Conservation (phyloP, 2,329 filamentous ascomycete species). For the Fusarium sp. region DNA sequence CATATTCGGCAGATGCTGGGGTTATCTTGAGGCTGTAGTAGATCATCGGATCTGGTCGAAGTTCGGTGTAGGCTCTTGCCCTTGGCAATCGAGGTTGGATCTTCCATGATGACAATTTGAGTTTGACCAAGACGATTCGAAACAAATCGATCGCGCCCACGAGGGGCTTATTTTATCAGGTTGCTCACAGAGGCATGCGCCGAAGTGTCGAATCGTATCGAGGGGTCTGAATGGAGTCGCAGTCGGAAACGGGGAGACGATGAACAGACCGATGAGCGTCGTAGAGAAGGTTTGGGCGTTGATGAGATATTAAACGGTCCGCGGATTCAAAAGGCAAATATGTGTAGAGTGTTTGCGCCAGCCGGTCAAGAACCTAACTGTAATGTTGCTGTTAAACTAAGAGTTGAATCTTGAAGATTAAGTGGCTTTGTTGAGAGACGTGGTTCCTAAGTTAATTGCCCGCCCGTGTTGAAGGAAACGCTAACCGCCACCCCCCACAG, state of each 20-base stretch:
- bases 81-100: slow-evolving; percentile 34
- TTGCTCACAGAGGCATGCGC: slow-evolving; percentile 36
- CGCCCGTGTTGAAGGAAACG: slow-evolving; percentile 24
- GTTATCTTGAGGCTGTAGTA: slow-evolving; percentile 45
- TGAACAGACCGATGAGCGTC: background rate
- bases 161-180: slow-evolving; percentile 41
- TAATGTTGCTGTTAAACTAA: background rate
- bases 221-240: slow-evolving; percentile 19
- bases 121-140: slow-evolving; percentile 30
- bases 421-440: slow-evolving; percentile 40
- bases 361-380: background rate
- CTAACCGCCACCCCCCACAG: slow-evolving; percentile 37
- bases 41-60: slow-evolving; percentile 40
- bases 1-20: slow-evolving; percentile 96
- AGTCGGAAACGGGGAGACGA: background rate
- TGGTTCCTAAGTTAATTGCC: slow-evolving; percentile 38
- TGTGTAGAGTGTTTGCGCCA: background rate
- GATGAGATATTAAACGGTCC: background rate
- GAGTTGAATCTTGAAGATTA: background rate
- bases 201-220: slow-evolving; percentile 10
- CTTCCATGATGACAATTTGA: slow-evolving; percentile 38
- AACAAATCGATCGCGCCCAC: slow-evolving; percentile 40
- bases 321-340: background rate
- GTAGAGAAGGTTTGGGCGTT: background rate
- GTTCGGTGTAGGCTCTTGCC: slow-evolving; percentile 39